Base-by-base conservation (phyloP, 352 stramenopile species). In the Phytopythium sindhum region DNA sequence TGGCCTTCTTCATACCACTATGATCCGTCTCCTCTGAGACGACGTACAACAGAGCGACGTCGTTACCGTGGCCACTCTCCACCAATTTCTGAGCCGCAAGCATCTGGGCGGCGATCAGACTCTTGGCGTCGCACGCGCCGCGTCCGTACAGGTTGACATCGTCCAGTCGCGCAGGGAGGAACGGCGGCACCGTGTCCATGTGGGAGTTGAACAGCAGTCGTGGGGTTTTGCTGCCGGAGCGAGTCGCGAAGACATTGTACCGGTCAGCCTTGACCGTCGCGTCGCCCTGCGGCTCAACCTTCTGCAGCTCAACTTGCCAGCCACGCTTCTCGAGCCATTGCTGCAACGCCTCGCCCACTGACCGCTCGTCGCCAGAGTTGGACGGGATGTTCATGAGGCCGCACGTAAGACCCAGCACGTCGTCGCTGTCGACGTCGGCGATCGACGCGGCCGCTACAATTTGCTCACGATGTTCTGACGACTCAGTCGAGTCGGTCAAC, bases 11-110 rank as follows among this genome's bases (percentile, higher is more conserved):
- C 85, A 96, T 96, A 15, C 87, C 85, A 58, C 86, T 95, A 71
- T 96, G 87, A 47, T 96, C 87, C 0, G 87, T 96, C 69, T 96
- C 87, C 64, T 96, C 87, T 4, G 87, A 96, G 10, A 96, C 87
- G 17, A 96, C 87, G 66, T 92, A 96, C 17, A 96, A 67, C 60
- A 95, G 61, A 1, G 80, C 82, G 24, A 95, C 78, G 35, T 94
- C 85, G 4, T 86, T 65, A 11, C 68, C 77, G 63, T 76, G 67
- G 1, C 87, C 87, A 29, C 66, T 74, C 26, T 88, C 79, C 10
- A 77, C 76, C 17, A 96, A 68, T 28, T 77, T 81, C 63, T 93
- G 80, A 1, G 87, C 78, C 23, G 87, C 87, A 37, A 91, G 77
- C 78, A 96, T 89, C 66, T 96, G 87, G 10, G 82, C 84, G 24